These are phyloP conservation scores for Acanthamoeba sp. DNA, from an alignment of 208 protist species.

Conservation along the genomic window DNA sequence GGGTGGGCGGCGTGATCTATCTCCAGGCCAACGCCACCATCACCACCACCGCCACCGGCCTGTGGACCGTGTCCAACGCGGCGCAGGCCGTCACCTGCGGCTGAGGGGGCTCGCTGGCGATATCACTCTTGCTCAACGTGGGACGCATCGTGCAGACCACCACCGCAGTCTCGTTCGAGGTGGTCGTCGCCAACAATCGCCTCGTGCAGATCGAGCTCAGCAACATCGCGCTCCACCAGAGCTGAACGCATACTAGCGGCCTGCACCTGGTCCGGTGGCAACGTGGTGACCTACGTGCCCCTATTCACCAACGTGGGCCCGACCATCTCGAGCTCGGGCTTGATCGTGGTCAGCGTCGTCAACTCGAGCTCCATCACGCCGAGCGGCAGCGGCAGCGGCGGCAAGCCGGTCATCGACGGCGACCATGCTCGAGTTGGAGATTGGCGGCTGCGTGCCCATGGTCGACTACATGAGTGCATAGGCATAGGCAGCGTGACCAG, in stretches of 20 bases:
- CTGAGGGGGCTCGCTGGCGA: neutral
- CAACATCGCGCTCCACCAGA: conserved; percentile 9
- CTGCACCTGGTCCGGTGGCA: conserved; percentile 24
- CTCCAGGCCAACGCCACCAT: conserved; percentile 31
- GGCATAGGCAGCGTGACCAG: conserved; percentile 38
- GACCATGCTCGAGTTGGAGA: conserved; percentile 49
- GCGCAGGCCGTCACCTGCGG: conserved; percentile 38
- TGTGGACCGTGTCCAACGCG: neutral
- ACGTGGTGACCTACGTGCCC: conserved; percentile 23
- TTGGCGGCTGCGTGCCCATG: neutral
- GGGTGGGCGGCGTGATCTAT: neutral
- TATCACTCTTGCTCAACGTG: neutral
- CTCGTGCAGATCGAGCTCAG: neutral
- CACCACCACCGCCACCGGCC: neutral
- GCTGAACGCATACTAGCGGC: neutral
- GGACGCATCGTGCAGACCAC: conserved; percentile 4
- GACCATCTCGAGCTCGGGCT: conserved; percentile 16
- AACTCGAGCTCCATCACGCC: conserved; percentile 13
- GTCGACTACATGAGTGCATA: conserved; percentile 30
- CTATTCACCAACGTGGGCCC: neutral
- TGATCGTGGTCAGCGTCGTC: conserved; percentile 31
- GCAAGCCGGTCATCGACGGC: conserved; percentile 63
- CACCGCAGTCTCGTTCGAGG: neutral
- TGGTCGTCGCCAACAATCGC: neutral
- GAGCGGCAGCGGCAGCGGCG: neutral